Evolutionary conservation across 192 early-diverging fungal species (phyloP).

Genomic region (Blastocladiella britannica): DNA sequence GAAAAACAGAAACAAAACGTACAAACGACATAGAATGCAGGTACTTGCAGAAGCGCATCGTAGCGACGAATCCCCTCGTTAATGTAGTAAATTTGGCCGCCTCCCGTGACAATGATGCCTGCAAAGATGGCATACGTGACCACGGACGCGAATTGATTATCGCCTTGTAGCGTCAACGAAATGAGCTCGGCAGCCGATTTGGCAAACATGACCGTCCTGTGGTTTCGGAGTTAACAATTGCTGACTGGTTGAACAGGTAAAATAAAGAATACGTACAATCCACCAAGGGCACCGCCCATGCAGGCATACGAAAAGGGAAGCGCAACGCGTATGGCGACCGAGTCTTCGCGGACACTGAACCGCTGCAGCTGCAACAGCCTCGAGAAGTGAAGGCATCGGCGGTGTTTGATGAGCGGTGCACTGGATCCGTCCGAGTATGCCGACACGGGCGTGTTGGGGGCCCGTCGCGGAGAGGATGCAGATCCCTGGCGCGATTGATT

Average conservation of each 20-base stretch:
- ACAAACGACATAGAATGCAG: slow-evolving; percentile 10
- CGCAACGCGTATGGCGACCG: slow-evolving; percentile 25
- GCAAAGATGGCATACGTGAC: slow-evolving; percentile 44
- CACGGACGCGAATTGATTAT: slow-evolving; percentile 50
- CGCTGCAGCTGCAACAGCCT: not conserved
- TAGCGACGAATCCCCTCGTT: slow-evolving; percentile 60
- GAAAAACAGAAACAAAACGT: not conserved
- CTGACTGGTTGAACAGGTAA: too few species aligned
- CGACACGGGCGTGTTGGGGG: too few species aligned
- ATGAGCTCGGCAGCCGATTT: slow-evolving; percentile 60
- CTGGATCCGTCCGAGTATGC: too few species aligned
- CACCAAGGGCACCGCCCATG: slow-evolving; percentile 54
- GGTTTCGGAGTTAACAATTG: too few species aligned
- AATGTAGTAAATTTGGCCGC: slow-evolving; percentile 65
- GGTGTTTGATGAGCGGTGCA: too few species aligned
- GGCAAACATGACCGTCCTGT: slow-evolving; percentile 57
- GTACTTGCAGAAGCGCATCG: slow-evolving; percentile 62
- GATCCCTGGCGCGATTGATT: not conserved
- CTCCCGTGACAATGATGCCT: slow-evolving; percentile 51
- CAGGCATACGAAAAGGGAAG: slow-evolving; percentile 52
- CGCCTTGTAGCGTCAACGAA: slow-evolving; percentile 34
- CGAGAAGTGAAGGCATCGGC: too few species aligned
- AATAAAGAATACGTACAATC: too few species aligned
- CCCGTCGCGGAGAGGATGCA: too few species aligned
- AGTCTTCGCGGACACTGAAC: slow-evolving; percentile 8